Evolutionary conservation across 768 basidiomycete genomes (phyloP).

Genomic region (Rhodotorula taiwanensis): DNA sequence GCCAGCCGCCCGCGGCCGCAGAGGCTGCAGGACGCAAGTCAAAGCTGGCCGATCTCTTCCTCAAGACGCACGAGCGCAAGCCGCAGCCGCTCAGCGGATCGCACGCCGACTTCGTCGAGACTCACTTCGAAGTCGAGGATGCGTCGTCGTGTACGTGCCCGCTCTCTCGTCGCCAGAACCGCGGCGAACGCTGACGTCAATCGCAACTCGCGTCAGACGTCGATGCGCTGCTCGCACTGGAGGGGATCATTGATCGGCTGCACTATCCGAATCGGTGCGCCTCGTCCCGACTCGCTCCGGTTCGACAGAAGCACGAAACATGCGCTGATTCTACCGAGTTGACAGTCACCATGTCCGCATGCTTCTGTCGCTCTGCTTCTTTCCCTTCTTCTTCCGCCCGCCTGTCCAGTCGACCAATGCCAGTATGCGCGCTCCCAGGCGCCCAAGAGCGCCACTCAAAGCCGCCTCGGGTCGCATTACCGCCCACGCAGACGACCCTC

Average conservation of each 20-base stretch:
- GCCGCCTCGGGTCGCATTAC: not conserved
- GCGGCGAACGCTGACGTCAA: too few species aligned
- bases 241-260: constrained; percentile 3
- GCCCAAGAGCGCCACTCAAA: not conserved
- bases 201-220: not conserved
- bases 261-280: constrained; percentile 15
- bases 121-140: constrained; percentile 25
- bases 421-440: not conserved
- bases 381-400: constrained; percentile 24
- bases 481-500: constrained; percentile 4
- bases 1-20: too few species aligned
- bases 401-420: not conserved
- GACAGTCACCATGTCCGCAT: constrained; percentile 16
- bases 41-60: not conserved
- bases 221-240: constrained; percentile 6
- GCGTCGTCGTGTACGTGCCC: constrained; percentile 9
- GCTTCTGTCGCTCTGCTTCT: constrained; percentile 18
- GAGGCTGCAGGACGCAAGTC: too few species aligned
- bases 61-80: not conserved
- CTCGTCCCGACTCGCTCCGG: too few species aligned
- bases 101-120: not conserved
- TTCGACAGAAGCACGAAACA: too few species aligned
- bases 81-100: not conserved
- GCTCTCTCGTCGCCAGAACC: too few species aligned
- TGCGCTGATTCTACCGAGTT: not conserved